Base-by-base conservation (phyloP, 2,329 filamentous ascomycete genomes). In the Fusarium torulosum region DNA sequence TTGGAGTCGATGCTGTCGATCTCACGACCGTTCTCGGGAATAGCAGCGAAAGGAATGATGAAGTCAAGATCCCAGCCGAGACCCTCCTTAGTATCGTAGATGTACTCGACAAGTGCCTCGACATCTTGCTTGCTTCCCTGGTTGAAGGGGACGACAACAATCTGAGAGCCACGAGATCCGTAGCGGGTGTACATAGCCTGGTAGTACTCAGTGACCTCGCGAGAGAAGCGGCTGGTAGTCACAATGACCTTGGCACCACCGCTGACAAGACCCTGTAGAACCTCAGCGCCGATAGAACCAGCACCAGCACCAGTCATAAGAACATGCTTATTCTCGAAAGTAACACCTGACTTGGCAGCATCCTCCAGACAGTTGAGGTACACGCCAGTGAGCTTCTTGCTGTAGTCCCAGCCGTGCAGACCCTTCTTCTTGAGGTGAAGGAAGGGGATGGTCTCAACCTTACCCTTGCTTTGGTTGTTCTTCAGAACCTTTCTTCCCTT, bases 221-320 rank as follows among this genome's bases (percentile, higher is more conserved):
- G 92, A 17, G 96, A 99, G 85, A 96, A 99, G 72, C 96, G 90
- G 76, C 93, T 97, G 19, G 96, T 99, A 15, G 96, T 99, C 60
- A 99, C 96, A 52, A 98, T 85, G 40, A 99, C 96, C 84, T 96
- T 96, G 70, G 96, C 96, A 77, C 96, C 96, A 82, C 96, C 96
- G 76, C 93, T 97, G 79, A 99, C 94, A 67, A 99, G 86, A 59
- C 96, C 96, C 80, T 97, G 94, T 15, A 99, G 86, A 53, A 99
- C 96, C 74, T 98, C 96, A 35, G 96, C 96, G 78, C 96, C 96
- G 72, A 99, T 99, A 51, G 96, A 99, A 43, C 96, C 96, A 70
- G 94, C 96, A 80, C 96, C 96, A 70, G 96, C 96, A 82, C 96
- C 96, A 65, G 96, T 99, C 94, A 99, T 99, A 71, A 99, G 88